Percentiles rank a stretch among this genome's conserved stretches.
Evolutionary conservation across 2,329 filamentous ascomycete genomes (phyloP).

Genomic region (Paecilomyces sp.): DNA sequence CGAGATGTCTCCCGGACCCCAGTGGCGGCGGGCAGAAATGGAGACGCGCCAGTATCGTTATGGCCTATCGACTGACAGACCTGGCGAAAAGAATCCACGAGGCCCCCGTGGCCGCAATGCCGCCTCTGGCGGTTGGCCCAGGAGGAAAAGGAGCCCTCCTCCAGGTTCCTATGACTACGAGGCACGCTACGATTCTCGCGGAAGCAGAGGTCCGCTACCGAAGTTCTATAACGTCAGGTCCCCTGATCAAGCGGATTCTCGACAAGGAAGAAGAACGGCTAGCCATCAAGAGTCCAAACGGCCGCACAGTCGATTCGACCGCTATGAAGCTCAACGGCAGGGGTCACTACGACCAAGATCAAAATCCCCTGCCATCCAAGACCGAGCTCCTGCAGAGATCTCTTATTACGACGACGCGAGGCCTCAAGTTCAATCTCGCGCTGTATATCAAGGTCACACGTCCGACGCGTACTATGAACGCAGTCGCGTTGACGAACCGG

Average conservation of each 20-base stretch:
- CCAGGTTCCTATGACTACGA: conserved; percentile 9
- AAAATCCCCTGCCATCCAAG: conserved; percentile 16
- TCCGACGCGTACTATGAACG: conserved; percentile 11
- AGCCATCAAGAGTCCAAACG: conserved; percentile 12
- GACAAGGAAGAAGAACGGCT: conserved; percentile 9
- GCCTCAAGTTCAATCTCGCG: conserved; percentile 9
- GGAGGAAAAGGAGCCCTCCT: conserved; percentile 7
- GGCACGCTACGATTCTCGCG: conserved; percentile 6
- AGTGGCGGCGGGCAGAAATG: conserved; percentile 3
- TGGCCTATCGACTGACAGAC: conserved; percentile 4
- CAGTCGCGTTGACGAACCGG: conserved; percentile 7
- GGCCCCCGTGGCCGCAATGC: conserved; percentile 5
- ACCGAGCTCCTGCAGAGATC: conserved; percentile 9
- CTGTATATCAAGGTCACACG: conserved; percentile 11
- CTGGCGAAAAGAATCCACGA: conserved; percentile 7
- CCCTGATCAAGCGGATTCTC: conserved; percentile 12
- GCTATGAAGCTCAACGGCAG: conserved; percentile 19
- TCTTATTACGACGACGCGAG: conserved; percentile 19
- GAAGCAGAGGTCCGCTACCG: conserved; percentile 4
- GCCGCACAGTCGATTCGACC: conserved; percentile 18
- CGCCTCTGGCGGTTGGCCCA: conserved; percentile 7
- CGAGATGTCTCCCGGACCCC: conserved; percentile 3
- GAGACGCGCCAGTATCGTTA: conserved; percentile 9
- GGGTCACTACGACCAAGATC: conserved; percentile 16
- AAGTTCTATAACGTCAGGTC: conserved; percentile 5